phyloP scores from a whole-genome alignment of 2,329 filamentous ascomycete genomes.

The Monilinia fructicola region DNA sequence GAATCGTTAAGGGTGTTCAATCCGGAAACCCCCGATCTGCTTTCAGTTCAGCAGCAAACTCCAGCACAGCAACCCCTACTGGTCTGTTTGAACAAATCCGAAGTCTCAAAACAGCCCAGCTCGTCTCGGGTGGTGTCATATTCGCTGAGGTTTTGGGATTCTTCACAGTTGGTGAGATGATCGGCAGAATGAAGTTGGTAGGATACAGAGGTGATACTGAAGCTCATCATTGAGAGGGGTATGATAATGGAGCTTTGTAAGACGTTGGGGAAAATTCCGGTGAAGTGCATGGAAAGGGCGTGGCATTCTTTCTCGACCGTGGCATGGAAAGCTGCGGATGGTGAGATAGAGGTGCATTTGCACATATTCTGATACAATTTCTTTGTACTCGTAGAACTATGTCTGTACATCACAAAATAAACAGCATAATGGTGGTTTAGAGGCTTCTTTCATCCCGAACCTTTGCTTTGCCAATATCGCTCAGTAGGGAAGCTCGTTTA shows the following conservation, averaged over 20 bases:
- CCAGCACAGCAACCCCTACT: conserved; percentile 51
- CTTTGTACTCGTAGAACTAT: conserved; percentile 28
- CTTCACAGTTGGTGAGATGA: conserved; percentile 97
- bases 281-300: conserved; percentile 17
- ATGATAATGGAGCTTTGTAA: conserved; percentile 19
- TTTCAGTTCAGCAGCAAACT: conserved; percentile 48
- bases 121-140: conserved; percentile 73
- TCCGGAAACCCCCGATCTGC: conserved; percentile 59
- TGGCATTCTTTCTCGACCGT: conserved; percentile 23
- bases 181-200: conserved; percentile 91
- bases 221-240: conserved; percentile 52
- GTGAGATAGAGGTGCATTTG: conserved; percentile 24
- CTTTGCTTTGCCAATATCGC: not conserved
- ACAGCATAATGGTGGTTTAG: conserved; percentile 34
- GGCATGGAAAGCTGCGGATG: conserved; percentile 23
- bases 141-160: conserved; percentile 88
- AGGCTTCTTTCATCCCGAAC: conserved; percentile 13
- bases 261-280: not conserved
- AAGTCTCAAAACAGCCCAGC: conserved; percentile 68
- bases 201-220: conserved; percentile 76
- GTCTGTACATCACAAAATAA: conserved; percentile 36
- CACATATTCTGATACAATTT: conserved; percentile 30
- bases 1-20: conserved; percentile 66
- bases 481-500: not conserved
- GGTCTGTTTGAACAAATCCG: conserved; percentile 60